These are phyloP conservation scores for Calonectria hongkongensis DNA, from an alignment of 2,329 filamentous ascomycete genomes.

Conservation along the genomic window DNA sequence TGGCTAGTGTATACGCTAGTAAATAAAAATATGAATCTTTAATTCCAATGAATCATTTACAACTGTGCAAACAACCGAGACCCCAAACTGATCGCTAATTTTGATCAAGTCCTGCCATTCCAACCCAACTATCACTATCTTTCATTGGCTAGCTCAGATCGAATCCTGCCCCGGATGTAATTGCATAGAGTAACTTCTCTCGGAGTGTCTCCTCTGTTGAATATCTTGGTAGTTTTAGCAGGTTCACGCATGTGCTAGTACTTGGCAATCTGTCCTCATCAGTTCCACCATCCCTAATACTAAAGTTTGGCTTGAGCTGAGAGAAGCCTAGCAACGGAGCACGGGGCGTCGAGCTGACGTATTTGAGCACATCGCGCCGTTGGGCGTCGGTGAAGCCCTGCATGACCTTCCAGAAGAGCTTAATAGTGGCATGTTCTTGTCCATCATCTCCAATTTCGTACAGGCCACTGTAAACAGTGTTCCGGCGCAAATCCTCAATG, in stretches of 20 bases:
- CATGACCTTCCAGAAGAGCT: conserved; percentile 95
- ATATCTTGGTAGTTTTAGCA: conserved; percentile 94
- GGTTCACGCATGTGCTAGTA: conserved; percentile 96
- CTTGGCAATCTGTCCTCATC: conserved; percentile 86
- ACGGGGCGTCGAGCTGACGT: conserved; percentile 94
- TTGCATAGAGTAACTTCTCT: conserved; percentile 90
- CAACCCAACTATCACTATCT: conserved; percentile 1
- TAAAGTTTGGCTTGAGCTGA: conserved; percentile 89
- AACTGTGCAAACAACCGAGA: conserved; percentile 17
- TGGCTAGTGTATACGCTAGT: conserved; percentile 15
- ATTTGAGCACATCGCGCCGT: conserved; percentile 91
- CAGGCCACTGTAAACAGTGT: conserved; percentile 91
- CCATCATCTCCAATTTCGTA: conserved; percentile 94
- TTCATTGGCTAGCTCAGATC: conserved; percentile 78
- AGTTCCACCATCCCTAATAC: conserved; percentile 84
- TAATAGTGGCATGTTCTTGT: conserved; percentile 88
- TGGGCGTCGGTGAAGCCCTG: conserved; percentile 83
- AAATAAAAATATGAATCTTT: conserved; percentile 26
- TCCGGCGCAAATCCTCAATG: conserved; percentile 86
- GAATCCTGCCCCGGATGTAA: conserved; percentile 93
- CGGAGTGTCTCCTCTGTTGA: conserved; percentile 77
- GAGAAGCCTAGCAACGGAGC: conserved; percentile 93
- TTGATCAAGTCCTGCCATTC: conserved; percentile 38
- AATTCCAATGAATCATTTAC: conserved; percentile 19
- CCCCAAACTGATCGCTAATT: conserved; percentile 45